Conservation (phyloP, 768 basidiomycete species). For the Naganishia vaughanmartiniae region DNA sequence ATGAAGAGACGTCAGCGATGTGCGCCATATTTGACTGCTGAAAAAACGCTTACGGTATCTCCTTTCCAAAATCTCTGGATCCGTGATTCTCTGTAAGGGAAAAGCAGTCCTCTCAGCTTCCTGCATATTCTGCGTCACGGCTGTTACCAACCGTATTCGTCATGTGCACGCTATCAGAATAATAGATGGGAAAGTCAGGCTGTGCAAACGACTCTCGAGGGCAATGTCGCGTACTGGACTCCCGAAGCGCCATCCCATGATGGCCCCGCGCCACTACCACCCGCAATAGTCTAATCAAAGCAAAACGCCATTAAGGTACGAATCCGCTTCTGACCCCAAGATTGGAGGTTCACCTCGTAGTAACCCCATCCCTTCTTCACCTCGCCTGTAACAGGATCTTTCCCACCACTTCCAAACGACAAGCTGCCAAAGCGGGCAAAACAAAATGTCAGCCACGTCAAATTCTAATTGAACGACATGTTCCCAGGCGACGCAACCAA, state of each 20-base stretch:
- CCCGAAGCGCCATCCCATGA: conserved; percentile 88
- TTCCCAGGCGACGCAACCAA: no score
- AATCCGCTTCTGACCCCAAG: background rate
- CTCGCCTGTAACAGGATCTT: conserved; percentile 68
- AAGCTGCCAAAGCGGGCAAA: conserved; percentile 59
- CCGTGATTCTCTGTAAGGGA: conserved; percentile 51
- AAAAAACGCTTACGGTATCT: conserved; percentile 62
- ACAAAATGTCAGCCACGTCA: background rate
- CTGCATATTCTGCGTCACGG: background rate
- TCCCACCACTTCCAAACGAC: conserved; percentile 86
- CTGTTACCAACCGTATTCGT: conserved; percentile 63
- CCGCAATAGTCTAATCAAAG: conserved; percentile 73
- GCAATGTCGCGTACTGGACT: conserved; percentile 59
- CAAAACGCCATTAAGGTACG: conserved; percentile 1
- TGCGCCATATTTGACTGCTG: background rate
- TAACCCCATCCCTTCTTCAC: conserved; percentile 83
- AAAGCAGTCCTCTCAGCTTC: background rate
- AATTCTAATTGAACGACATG: background rate
- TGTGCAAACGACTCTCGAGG: background rate
- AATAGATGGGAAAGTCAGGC: background rate
- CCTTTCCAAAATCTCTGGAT: conserved; percentile 88
- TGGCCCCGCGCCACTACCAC: conserved; percentile 87
- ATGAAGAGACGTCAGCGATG: background rate
- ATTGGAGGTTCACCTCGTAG: conserved; percentile 61
- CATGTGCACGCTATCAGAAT: conserved; percentile 58